Base-by-base conservation (phyloP, 108 stramenopile genomes). In the Fragilariopsis cylindrus region DNA sequence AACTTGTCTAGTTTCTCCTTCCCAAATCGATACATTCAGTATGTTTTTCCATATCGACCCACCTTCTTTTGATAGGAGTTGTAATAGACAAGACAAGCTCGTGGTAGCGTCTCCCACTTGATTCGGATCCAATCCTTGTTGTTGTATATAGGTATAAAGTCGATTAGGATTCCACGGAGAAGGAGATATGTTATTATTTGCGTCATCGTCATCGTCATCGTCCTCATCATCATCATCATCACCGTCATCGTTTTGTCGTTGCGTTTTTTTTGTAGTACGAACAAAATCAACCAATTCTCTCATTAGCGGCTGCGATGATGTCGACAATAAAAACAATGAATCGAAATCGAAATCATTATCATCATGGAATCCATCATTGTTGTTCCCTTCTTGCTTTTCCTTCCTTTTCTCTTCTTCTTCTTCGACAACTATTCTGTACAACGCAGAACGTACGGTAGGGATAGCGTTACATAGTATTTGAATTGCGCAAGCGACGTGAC, bases 401-500 rank as follows among this genome's bases (percentile, higher is more conserved):
- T 30, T 30, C 30, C 30, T 30, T 30, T 30, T 30, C 8, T n/a
- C 4, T 60, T 60, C 40, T n/a, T 58, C 16, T 30, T 9, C 21
- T 41, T 60, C 58, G 7, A 41, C 19, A 30, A 60, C 40, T 9
- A 63, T 43, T 43, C 11, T 21, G 0, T 40, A 44, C 62, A 63
- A 15, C n/a, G 4, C 62, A 4, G 43, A 18, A 15, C 56, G 56
- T 8, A 48, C 42, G 42, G 56, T 13, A n/a, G 57, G 47, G 60
- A 78, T 39, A 41, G 62, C 64, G 47, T 84, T 76, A n/a, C 50
- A 73, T 2, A 85, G 57, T 7, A 85, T 44, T 42, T 80, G 78
- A 42, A 85, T n/a, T 57, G 81, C 81, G 44, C 77, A 75, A 7
- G 84, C 47, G 16, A 85, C 39, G 65, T 85, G 84, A 69, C 84